Percentiles rank a stretch among this genome's conserved stretches.
Conservation (phyloP, 1,139 yeast species). For the Geotrichum cucujoidarum region DNA sequence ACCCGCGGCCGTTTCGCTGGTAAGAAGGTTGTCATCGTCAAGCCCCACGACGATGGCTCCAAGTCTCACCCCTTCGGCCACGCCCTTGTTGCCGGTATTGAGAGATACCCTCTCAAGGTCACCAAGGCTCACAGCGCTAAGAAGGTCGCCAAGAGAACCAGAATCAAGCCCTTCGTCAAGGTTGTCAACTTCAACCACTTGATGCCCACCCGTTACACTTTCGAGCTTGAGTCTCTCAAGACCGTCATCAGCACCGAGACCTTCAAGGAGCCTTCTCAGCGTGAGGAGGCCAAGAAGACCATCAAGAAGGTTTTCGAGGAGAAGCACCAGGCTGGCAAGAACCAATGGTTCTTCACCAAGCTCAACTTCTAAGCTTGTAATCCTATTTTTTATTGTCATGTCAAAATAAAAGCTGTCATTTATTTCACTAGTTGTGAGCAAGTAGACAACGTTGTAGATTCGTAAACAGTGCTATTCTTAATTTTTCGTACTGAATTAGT, state of each 20-base stretch:
- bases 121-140: constrained; percentile 93
- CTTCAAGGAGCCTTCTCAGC: constrained; percentile 96
- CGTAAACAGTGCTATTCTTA: no score
- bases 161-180: constrained; percentile 99
- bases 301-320: constrained; percentile 99
- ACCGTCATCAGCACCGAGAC: constrained; percentile 87
- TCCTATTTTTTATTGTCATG: constrained; percentile 18
- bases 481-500: no score
- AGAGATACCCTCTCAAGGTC: constrained; percentile 97
- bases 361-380: constrained; percentile 72
- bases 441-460: no score
- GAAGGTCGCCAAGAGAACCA: constrained; percentile 95
- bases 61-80: constrained; percentile 99
- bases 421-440: not conserved
- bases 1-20: constrained; percentile 99
- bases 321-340: constrained; percentile 99
- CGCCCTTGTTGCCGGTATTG: constrained; percentile 99
- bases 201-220: constrained; percentile 99
- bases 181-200: constrained; percentile 99
- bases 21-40: constrained; percentile 98
- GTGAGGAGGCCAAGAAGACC: constrained; percentile 98
- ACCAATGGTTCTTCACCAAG: constrained; percentile 99
- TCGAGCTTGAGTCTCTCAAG: constrained; percentile 95
- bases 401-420: constrained; percentile 17
- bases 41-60: constrained; percentile 98